These are phyloP conservation scores for Pseudogymnoascus sp. DNA, from an alignment of 2,329 filamentous ascomycete genomes.

Conservation along the genomic window DNA sequence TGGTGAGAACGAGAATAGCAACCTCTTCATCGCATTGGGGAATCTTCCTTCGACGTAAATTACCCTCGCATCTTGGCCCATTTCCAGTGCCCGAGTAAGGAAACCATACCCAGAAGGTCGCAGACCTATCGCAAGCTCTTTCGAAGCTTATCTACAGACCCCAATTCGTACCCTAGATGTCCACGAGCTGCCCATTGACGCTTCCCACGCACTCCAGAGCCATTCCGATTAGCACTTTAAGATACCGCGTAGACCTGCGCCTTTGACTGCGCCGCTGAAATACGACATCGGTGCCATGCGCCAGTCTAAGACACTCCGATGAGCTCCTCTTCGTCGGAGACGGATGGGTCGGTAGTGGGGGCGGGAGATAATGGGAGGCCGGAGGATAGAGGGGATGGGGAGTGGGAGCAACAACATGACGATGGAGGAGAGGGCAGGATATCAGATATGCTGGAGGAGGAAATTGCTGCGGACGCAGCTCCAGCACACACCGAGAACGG, in stretches of 20 bases:
- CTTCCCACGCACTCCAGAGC: not conserved
- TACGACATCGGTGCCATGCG: slow-evolving; percentile 24
- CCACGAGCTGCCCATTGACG: not conserved
- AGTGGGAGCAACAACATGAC: slow-evolving; percentile 20
- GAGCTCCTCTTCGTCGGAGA: slow-evolving; percentile 61
- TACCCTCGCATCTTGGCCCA: not conserved
- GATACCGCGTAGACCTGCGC: not conserved
- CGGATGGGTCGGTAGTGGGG: slow-evolving; percentile 45
- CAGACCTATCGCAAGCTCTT: not conserved
- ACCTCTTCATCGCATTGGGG: not conserved
- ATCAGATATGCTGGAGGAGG: slow-evolving; percentile 31
- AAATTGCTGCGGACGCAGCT: slow-evolving; percentile 18
- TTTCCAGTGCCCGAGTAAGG: not conserved
- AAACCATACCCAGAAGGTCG: not conserved
- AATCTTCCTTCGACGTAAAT: not conserved
- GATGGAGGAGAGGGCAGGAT: slow-evolving; percentile 38
- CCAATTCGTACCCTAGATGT: slow-evolving; percentile 3
- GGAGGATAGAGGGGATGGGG: slow-evolving; percentile 18
- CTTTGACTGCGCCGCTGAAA: slow-evolving; percentile 14
- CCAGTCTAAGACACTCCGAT: slow-evolving; percentile 44
- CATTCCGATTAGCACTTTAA: not conserved
- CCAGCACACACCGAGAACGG: slow-evolving; percentile 20
- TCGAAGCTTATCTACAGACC: not conserved
- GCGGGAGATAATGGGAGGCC: slow-evolving; percentile 39
- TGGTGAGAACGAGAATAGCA: not conserved